These are phyloP conservation scores for Anethum foeniculum DNA, from an alignment of 140 eudicot genomes.

Conservation along the genomic window DNA sequence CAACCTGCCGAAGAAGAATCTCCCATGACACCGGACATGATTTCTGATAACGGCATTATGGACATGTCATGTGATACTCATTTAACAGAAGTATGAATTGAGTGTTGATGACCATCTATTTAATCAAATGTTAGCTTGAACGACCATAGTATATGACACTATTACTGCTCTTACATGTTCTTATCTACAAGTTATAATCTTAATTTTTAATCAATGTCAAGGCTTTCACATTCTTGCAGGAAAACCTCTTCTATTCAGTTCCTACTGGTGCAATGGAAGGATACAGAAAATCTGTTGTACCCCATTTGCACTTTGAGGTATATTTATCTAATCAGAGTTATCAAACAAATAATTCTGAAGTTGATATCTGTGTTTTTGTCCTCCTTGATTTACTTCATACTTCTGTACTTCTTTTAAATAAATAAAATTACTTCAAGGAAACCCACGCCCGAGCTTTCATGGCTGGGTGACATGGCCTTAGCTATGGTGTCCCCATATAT, in stretches of 20 bases:
- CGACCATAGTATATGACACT: neutral
- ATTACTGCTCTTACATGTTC: neutral
- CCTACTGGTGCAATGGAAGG: conserved; percentile 69
- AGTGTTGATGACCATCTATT: conserved; percentile 1
- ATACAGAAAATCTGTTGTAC: conserved; percentile 57
- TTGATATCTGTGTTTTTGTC: neutral
- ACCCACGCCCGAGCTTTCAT: neutral
- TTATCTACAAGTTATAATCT: neutral
- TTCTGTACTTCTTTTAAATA: too few species aligned
- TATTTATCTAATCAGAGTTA: neutral
- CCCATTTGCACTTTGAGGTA: conserved; percentile 18
- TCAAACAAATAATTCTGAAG: neutral
- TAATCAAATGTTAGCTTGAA: too few species aligned
- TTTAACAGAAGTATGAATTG: conserved; percentile 62
- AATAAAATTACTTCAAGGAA: neutral
- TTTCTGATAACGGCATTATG: conserved; percentile 12
- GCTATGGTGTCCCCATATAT: neutral
- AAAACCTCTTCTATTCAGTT: conserved; percentile 63
- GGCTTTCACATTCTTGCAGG: conserved; percentile 28
- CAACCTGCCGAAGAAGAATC: conserved; percentile 30
- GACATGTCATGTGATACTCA: conserved; percentile 61
- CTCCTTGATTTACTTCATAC: neutral
- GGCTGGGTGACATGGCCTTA: neutral
- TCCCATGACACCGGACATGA: conserved; percentile 34
- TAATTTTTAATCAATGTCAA: neutral